A percentile compares a stretch with the other conserved stretches of the same genome.
phyloP scores from a whole-genome alignment of 2,329 filamentous ascomycete genomes.

The Chaetomium sp. region DNA sequence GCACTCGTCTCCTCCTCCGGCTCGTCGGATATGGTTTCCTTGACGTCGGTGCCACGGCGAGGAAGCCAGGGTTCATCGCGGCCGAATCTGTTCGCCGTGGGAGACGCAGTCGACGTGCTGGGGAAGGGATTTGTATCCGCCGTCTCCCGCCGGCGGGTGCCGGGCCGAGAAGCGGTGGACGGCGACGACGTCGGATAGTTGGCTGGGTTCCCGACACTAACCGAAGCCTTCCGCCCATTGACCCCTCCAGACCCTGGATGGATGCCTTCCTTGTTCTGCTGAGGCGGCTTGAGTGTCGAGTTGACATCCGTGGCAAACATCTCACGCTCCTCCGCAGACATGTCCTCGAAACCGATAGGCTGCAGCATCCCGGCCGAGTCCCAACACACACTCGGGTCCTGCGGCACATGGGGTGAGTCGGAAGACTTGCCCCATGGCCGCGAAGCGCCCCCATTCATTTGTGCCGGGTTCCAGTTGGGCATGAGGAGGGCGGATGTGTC shows the following conservation, averaged over 20 bases:
- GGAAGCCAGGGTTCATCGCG: conserved; percentile 67
- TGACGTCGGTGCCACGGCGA: conserved; percentile 56
- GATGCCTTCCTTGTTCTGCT: conserved; percentile 69
- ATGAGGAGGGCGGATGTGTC: conserved; percentile 70
- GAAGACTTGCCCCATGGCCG: conserved; percentile 76
- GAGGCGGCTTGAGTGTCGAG: conserved; percentile 84
- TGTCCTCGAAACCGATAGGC: conserved; percentile 72
- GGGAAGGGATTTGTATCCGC: conserved; percentile 66
- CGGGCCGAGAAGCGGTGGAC: conserved; percentile 68
- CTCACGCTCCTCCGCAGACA: conserved; percentile 67
- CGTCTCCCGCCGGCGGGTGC: conserved; percentile 81
- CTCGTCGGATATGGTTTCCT: conserved; percentile 56
- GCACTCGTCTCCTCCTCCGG: conserved; percentile 49
- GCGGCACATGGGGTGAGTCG: conserved; percentile 67
- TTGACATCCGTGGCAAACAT: conserved; percentile 86
- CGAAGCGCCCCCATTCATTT: conserved; percentile 63
- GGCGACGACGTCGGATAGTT: conserved; percentile 74
- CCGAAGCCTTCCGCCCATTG: conserved; percentile 77
- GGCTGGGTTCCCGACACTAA: conserved; percentile 69
- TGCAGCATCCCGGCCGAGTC: conserved; percentile 69
- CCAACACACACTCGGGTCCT: conserved; percentile 93
- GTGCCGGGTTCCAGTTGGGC: conserved; percentile 76
- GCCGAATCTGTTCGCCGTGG: conserved; percentile 60
- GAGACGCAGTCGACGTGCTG: conserved; percentile 59
- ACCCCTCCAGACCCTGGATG: conserved; percentile 52